Percentiles rank a stretch among this genome's conserved stretches.
Evolutionary conservation across 1,139 yeast genomes (phyloP).

Genomic region (Eremothecium gossypii): DNA sequence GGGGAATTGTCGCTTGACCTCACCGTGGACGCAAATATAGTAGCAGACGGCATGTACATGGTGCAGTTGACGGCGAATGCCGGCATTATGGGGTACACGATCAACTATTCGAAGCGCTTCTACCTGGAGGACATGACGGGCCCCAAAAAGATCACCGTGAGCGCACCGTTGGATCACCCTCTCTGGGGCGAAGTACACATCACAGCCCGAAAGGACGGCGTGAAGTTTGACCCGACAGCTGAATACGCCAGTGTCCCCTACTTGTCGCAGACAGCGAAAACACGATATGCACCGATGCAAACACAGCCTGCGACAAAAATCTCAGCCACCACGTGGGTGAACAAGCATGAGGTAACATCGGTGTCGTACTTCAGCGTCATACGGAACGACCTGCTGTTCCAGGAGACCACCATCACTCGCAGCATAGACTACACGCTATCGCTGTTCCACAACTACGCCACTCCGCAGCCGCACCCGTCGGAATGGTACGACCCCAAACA

Average conservation of each 20-base stretch:
- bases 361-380: constrained; percentile 44
- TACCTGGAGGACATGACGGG: constrained; percentile 1
- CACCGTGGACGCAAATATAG: constrained; percentile 35
- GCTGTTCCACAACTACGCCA: constrained; percentile 36
- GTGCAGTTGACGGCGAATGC: constrained; percentile 52
- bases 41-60: constrained; percentile 57
- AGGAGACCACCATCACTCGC: background rate
- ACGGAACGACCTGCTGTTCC: constrained; percentile 16
- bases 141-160: background rate
- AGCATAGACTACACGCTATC: background rate
- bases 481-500: constrained; percentile 37
- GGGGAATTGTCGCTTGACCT: constrained; percentile 34
- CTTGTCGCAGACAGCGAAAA: constrained; percentile 61
- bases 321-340: constrained; percentile 56
- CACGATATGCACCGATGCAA: constrained; percentile 87
- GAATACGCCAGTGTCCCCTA: constrained; percentile 40
- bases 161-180: background rate
- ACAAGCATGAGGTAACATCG: constrained; percentile 54
- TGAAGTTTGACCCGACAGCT: background rate
- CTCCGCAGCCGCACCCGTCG: constrained; percentile 59
- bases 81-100: constrained; percentile 39
- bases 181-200: constrained; percentile 1
- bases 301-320: constrained; percentile 65
- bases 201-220: background rate
- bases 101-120: constrained; percentile 66